Evolutionary conservation across 139 green algal genomes (phyloP), one percentile per base, ranked within the genome.

Genomic region (Micractinium conductrix): DNA sequence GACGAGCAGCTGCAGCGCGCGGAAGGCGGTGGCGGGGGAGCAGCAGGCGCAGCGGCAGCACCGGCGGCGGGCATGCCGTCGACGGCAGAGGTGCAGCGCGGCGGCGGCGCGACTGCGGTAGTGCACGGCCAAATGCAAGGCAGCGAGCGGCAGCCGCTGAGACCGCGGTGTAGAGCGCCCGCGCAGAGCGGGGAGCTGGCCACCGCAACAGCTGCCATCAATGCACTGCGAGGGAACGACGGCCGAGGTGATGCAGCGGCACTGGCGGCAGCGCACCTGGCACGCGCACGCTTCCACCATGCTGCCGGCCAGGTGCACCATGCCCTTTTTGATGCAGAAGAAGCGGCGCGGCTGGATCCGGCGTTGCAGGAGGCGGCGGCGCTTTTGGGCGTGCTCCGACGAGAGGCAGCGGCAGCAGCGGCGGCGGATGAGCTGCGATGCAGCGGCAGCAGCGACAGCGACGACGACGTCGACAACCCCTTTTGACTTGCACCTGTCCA

Each of bases 81-180:
- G 48, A 58, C 48, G 48, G 67, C 12, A 38, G 40, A 40, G 26
- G 42, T 35, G 81, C n/a, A n/a, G 6, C 69, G 74, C 6, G 53
- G 0, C 26, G 4, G 8, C 6, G 50, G 48, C 26, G 83, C 74
- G 38, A 84, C 73, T 28, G 83, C 55, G 21, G 43, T 81, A 22
- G 84, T 88, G 67, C 84, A 88, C 50, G 84, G 84, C 44, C 84
- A 87, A 67, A 78, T 60, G 16, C 72, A 85, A 50, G 68, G 58
- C 10, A 42, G 40, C 14, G 24, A 17, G 4, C 35, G 75, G 53
- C 63, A 85, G 58, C 50, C 42, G 8, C 6, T 21, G 38, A 26
- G 33, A 48, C 38, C 42, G 53, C 10, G 19, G 8, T 16, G 19
- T 30, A 74, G 67, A n/a, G 28, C n/a, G n/a, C n/a, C n/a, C n/a